A percentile compares a stretch with the other conserved stretches of the same genome.
These are phyloP conservation scores for Phytopythium cucurbitacearum DNA, from an alignment of 352 stramenopile species.

Conservation along the genomic window DNA sequence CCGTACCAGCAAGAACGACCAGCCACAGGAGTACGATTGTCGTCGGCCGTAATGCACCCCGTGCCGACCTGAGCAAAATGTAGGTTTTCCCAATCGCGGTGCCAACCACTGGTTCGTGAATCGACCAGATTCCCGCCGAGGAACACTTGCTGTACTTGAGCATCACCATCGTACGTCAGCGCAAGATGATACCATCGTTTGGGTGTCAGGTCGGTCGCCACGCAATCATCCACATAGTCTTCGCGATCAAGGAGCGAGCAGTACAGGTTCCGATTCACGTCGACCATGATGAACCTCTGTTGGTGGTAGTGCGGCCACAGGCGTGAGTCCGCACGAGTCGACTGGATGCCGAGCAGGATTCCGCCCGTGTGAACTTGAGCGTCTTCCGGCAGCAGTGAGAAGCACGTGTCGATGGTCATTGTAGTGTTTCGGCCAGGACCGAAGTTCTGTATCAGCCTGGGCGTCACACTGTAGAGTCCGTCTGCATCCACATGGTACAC, in stretches of 20 bases:
- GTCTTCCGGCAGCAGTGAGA: slow-evolving; percentile 16
- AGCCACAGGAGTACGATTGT: slow-evolving; percentile 14
- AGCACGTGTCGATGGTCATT: slow-evolving; percentile 40
- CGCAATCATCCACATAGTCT: background rate
- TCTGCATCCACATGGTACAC: too few species aligned
- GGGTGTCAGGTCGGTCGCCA: slow-evolving; percentile 16
- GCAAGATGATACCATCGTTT: slow-evolving; percentile 42
- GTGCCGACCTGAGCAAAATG: slow-evolving; percentile 36
- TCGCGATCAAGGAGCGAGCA: slow-evolving; percentile 37
- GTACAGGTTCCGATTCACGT: slow-evolving; percentile 31
- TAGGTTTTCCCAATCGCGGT: slow-evolving; percentile 32
- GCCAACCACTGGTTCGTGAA: slow-evolving; percentile 10
- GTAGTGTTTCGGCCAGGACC: slow-evolving; percentile 10
- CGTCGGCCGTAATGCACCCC: slow-evolving; percentile 24
- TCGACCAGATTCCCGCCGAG: slow-evolving; percentile 25
- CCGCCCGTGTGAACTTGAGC: slow-evolving; percentile 13
- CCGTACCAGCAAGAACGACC: slow-evolving; percentile 34
- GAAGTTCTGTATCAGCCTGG: slow-evolving; percentile 11
- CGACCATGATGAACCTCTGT: slow-evolving; percentile 28
- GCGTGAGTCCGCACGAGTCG: slow-evolving; percentile 17
- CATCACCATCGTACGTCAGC: slow-evolving; percentile 25
- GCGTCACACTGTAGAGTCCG: too few species aligned
- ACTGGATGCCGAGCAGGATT: slow-evolving; percentile 44
- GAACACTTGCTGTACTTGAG: slow-evolving; percentile 26
- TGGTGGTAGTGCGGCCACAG: slow-evolving; percentile 38